A percentile compares a stretch with the other conserved stretches of the same genome.
phyloP scores from a whole-genome alignment of 768 basidiomycete genomes.

The Mycena filopes region DNA sequence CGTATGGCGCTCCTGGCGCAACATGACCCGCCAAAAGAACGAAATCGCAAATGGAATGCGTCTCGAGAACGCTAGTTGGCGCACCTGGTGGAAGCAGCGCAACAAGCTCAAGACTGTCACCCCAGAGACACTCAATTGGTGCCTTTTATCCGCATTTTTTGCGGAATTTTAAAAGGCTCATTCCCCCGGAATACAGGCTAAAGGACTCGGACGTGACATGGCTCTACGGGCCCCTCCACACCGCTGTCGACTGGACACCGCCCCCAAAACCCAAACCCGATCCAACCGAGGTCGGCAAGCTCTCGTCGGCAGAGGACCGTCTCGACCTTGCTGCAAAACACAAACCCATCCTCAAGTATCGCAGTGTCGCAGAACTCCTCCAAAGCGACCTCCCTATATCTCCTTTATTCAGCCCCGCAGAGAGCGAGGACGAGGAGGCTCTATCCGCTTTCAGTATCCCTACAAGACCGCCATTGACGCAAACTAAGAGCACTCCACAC shows the following conservation, averaged over 20 bases:
- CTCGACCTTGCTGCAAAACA: constrained; percentile 58
- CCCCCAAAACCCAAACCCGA: constrained; percentile 65
- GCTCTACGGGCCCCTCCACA: constrained; percentile 97
- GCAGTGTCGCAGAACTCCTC: constrained; percentile 91
- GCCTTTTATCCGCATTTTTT: constrained; percentile 42
- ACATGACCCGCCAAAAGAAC: constrained; percentile 98
- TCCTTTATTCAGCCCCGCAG: constrained; percentile 69
- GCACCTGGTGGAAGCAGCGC: constrained; percentile 99
- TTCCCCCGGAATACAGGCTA: constrained; percentile 67
- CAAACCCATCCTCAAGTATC: constrained; percentile 97
- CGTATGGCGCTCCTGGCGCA: constrained; percentile 98
- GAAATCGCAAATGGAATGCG: constrained; percentile 95
- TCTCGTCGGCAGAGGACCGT: constrained; percentile 57
- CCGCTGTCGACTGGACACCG: constrained; percentile 86
- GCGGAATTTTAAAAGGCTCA: constrained; percentile 23
- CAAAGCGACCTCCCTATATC: constrained; percentile 74
- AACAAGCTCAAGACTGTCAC: constrained; percentile 95
- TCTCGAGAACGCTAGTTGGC: constrained; percentile 98
- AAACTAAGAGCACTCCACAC: constrained; percentile 92
- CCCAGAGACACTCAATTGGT: constrained; percentile 99
- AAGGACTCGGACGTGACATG: constrained; percentile 99
- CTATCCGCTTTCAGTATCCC: constrained; percentile 32
- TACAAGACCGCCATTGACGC: constrained; percentile 70
- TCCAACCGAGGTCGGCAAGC: constrained; percentile 49
- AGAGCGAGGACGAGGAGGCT: constrained; percentile 62